Evolutionary conservation across 2,329 filamentous ascomycete genomes (phyloP).

Genomic region (Penicillium sp.): DNA sequence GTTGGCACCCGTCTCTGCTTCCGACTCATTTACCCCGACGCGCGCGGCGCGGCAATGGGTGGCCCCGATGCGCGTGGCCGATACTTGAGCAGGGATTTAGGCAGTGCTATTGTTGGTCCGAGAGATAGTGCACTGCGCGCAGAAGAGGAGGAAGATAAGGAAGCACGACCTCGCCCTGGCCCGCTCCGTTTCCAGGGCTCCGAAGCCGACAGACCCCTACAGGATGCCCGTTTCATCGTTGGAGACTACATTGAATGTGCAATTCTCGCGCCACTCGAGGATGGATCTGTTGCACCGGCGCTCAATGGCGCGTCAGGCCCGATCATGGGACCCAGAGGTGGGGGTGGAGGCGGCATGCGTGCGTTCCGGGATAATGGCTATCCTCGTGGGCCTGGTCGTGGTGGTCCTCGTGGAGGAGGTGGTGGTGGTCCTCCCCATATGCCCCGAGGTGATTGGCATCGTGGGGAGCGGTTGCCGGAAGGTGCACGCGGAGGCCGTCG

Average conservation of each 20-base stretch:
- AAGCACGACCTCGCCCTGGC: constrained; percentile 30
- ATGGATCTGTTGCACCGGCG: constrained; percentile 67
- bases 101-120: constrained; percentile 71
- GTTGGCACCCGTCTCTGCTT: constrained; percentile 84
- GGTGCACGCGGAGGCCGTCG: constrained; percentile 36
- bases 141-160: constrained; percentile 40
- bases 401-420: constrained; percentile 43
- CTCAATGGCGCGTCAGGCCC: constrained; percentile 25
- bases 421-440: constrained; percentile 37
- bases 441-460: constrained; percentile 48
- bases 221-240: constrained; percentile 76
- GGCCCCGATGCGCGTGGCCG: constrained; percentile 51
- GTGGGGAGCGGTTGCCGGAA: constrained; percentile 48
- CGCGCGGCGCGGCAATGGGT: constrained; percentile 44
- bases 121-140: constrained; percentile 27
- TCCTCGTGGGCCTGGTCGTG: constrained; percentile 42
- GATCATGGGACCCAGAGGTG: constrained; percentile 28
- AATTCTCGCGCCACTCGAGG: constrained; percentile 69
- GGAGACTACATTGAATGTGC: constrained; percentile 86
- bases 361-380: constrained; percentile 49
- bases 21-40: constrained; percentile 80
- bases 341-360: constrained; percentile 38
- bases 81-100: constrained; percentile 77
- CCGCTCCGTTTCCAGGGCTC: constrained; percentile 50
- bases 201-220: constrained; percentile 70